Evolutionary conservation across 1,139 yeast genomes (phyloP).

Genomic region (Taphrina communis): DNA sequence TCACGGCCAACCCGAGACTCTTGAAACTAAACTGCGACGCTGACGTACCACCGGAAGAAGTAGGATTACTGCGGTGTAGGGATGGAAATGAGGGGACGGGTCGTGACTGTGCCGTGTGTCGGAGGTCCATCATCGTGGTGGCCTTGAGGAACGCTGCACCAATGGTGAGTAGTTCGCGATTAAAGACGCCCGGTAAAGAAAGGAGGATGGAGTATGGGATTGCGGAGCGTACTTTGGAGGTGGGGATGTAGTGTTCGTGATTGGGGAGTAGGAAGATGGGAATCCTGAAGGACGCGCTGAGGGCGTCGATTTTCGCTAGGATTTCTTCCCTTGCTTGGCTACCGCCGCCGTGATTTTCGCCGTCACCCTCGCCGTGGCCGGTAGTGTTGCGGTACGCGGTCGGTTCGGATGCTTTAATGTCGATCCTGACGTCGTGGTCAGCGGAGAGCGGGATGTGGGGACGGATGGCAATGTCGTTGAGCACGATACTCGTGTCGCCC

Average conservation of each 20-base stretch:
- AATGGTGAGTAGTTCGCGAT: constrained; percentile 34
- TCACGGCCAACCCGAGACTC: constrained; percentile 25
- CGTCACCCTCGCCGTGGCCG: no score
- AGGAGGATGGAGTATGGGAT: constrained; percentile 11
- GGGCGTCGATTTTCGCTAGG: constrained; percentile 32
- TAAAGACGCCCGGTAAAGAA: constrained; percentile 34
- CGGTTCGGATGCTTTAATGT: constrained; percentile 26
- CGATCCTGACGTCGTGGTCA: constrained; percentile 28
- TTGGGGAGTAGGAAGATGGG: constrained; percentile 34
- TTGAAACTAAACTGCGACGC: constrained; percentile 23
- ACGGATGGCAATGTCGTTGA: constrained; percentile 20
- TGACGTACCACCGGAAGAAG: neutral
- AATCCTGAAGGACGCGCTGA: constrained; percentile 7
- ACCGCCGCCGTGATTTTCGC: no score
- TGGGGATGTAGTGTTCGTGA: constrained; percentile 25
- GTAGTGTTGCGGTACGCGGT: constrained; percentile 24
- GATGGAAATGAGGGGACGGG: constrained; percentile 26
- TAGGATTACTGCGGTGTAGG: neutral
- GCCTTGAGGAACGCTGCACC: constrained; percentile 37
- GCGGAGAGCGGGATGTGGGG: constrained; percentile 33
- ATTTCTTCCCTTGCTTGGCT: constrained; percentile 26
- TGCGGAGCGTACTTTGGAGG: neutral
- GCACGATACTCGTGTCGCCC: constrained; percentile 30
- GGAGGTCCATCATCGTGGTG: constrained; percentile 37
- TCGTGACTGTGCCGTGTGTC: constrained; percentile 26